Percentiles rank a stretch among this genome's conserved stretches.
Conservation (phyloP, 108 stramenopile genomes). For the Cyclotella distinguenda region DNA sequence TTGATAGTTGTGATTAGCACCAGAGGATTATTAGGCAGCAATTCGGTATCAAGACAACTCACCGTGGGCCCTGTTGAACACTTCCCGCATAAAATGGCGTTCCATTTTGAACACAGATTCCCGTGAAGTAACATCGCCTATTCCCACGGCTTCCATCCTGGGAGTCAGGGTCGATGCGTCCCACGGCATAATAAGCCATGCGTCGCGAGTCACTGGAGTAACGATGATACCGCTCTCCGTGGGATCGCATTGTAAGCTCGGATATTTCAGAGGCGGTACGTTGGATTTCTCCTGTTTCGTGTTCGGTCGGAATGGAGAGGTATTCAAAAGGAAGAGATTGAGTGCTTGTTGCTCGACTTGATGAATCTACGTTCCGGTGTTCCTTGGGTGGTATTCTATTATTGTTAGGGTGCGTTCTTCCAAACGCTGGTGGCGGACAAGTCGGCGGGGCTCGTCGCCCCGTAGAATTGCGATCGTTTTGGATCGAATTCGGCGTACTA, state of each 20-base stretch:
- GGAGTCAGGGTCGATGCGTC: slow-evolving; percentile 47
- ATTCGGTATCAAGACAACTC: too few species aligned
- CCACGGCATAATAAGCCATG: slow-evolving; percentile 90
- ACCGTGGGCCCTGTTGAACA: slow-evolving; percentile 72
- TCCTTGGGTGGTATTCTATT: background rate
- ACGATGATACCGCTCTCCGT: slow-evolving; percentile 17
- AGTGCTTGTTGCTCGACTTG: background rate
- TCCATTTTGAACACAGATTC: slow-evolving; percentile 62
- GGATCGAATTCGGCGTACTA: background rate
- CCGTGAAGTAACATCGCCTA: slow-evolving; percentile 84
- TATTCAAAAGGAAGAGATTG: background rate
- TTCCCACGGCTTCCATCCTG: slow-evolving; percentile 48
- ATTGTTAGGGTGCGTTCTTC: slow-evolving; percentile 21
- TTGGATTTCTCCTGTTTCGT: slow-evolving; percentile 34
- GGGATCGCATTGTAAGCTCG: slow-evolving; percentile 83
- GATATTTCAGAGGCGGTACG: slow-evolving; percentile 73
- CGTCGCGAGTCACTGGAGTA: slow-evolving; percentile 56
- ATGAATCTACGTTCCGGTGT: background rate
- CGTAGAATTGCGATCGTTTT: background rate
- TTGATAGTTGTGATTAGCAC: too few species aligned
- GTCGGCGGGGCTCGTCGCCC: background rate
- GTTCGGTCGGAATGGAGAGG: slow-evolving; percentile 1
- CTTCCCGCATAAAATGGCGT: slow-evolving; percentile 83
- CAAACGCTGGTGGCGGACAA: slow-evolving; percentile 2
- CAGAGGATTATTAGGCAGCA: too few species aligned